A percentile compares a stretch with the other conserved stretches of the same genome.
Conservation (phyloP, 306 rosid genomes). For the Crotalaria pallida region DNA sequence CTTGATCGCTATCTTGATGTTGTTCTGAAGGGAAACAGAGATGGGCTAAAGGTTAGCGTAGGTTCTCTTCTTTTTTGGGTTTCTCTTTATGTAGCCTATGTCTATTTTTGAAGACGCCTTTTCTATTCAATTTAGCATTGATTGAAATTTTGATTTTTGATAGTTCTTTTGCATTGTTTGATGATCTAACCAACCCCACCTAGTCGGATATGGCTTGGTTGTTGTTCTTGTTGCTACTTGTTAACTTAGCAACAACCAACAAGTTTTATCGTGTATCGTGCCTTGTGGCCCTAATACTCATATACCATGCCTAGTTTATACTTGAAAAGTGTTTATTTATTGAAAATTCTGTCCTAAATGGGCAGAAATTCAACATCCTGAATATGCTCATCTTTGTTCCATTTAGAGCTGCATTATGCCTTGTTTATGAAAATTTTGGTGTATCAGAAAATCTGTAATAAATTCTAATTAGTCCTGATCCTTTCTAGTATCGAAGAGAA, state of each 20-base stretch:
- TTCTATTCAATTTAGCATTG: constrained; percentile 8
- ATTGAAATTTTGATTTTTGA: background rate
- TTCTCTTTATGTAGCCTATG: background rate
- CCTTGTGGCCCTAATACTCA: background rate
- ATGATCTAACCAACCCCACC: background rate
- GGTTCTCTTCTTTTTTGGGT: background rate
- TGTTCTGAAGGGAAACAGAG: constrained; percentile 91
- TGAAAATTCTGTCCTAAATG: background rate
- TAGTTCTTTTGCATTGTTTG: background rate
- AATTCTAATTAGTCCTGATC: background rate
- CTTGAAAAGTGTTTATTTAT: background rate
- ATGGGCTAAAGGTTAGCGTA: constrained; percentile 78
- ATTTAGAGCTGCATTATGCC: background rate
- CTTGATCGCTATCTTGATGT: constrained; percentile 88
- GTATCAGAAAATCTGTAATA: background rate
- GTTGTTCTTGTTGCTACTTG: background rate
- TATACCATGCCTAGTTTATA: background rate
- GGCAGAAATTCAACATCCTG: background rate
- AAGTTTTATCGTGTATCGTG: background rate
- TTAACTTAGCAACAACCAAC: background rate
- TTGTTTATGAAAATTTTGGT: background rate
- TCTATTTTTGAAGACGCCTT: background rate
- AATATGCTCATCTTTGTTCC: background rate
- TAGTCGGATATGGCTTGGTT: background rate
- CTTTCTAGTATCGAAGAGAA: background rate